phyloP scores from a whole-genome alignment of 73 alveolate species.

The Blepharisma japonicum region DNA sequence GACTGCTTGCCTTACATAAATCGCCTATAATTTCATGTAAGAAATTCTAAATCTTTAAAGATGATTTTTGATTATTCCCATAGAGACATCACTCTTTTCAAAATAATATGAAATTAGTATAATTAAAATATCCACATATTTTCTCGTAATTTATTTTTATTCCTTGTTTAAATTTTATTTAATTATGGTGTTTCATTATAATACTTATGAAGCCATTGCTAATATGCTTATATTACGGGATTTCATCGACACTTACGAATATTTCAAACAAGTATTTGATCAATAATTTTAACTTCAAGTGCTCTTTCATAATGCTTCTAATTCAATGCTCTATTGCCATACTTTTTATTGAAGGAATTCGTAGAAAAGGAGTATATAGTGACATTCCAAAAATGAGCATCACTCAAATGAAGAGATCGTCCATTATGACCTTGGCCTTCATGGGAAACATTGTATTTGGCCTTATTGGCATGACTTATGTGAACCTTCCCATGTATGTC shows the following conservation, averaged over 20 bases:
- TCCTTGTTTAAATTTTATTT: no score
- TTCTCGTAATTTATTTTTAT: no score
- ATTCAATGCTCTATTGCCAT: not conserved
- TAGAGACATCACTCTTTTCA: no score
- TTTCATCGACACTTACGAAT: conserved; percentile 2
- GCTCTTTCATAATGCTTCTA: not conserved
- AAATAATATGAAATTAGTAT: no score
- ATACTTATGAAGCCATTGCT: no score
- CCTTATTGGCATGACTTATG: conserved; percentile 14
- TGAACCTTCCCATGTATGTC: conserved; percentile 28
- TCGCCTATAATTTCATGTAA: no score
- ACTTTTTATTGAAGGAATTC: not conserved
- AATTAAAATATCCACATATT: no score
- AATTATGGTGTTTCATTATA: no score
- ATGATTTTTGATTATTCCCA: no score
- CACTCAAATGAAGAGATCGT: not conserved
- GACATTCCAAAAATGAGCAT: not conserved
- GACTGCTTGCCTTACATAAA: no score
- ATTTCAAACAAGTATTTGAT: conserved; percentile 17
- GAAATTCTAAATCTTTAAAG: no score
- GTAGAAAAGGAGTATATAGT: not conserved
- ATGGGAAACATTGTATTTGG: conserved; percentile 9
- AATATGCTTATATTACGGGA: conserved; percentile 1
- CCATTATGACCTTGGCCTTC: not conserved
- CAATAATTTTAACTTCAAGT: not conserved